These are phyloP conservation scores for Mycena chlorophos DNA, from an alignment of 768 basidiomycete genomes.

Conservation along the genomic window DNA sequence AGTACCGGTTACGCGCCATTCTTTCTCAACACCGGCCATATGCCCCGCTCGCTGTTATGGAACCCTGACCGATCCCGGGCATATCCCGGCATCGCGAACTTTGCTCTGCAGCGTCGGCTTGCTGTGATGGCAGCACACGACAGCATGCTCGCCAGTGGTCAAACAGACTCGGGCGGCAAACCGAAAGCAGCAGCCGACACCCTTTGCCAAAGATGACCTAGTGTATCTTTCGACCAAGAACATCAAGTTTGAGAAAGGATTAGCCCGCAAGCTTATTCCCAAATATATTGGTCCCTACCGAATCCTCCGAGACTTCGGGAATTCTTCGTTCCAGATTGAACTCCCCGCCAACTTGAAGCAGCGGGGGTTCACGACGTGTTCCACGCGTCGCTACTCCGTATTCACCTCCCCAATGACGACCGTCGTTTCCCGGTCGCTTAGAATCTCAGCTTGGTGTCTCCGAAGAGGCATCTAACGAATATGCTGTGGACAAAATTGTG, in stretches of 20 bases:
- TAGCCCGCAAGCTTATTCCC: conserved; percentile 29
- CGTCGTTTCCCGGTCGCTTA: neutral
- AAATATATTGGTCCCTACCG: conserved; percentile 33
- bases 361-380: conserved; percentile 10
- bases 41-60: conserved; percentile 21
- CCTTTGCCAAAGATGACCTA: conserved; percentile 27
- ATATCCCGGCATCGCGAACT: conserved; percentile 29
- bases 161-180: conserved; percentile 30
- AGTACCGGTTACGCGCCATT: conserved; percentile 36
- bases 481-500: neutral
- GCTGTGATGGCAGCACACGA: conserved; percentile 17
- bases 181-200: conserved; percentile 13
- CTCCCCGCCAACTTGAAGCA: conserved; percentile 19
- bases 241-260: conserved; percentile 25
- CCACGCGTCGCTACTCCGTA: conserved; percentile 28
- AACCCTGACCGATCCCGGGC: conserved; percentile 14
- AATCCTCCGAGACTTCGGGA: conserved; percentile 14
- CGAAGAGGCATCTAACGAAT: neutral
- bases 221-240: conserved; percentile 34
- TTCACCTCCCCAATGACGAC: conserved; percentile 29
- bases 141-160: conserved; percentile 24
- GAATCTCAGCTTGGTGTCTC: neutral
- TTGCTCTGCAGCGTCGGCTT: conserved; percentile 20
- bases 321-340: conserved; percentile 21
- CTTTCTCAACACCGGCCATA: conserved; percentile 23